Conservation (phyloP, 768 basidiomycete genomes). For the Pholiota microspora region DNA sequence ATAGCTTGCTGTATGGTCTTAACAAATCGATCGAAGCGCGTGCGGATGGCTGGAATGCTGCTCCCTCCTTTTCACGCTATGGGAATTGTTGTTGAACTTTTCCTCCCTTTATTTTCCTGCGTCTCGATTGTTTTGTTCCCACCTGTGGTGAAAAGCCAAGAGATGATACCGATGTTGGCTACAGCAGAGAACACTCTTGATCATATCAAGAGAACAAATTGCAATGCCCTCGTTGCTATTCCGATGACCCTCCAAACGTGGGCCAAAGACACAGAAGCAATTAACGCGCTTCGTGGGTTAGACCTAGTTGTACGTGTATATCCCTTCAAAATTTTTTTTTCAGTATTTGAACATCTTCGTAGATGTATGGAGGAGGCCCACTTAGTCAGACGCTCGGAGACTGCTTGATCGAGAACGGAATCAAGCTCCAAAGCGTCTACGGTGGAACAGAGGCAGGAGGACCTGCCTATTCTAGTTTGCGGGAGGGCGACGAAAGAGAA, state of each 20-base stretch:
- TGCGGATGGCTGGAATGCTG: constrained; percentile 18
- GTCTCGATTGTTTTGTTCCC: constrained; percentile 24
- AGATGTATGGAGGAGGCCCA: constrained; percentile 30
- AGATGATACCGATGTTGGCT: constrained; percentile 29
- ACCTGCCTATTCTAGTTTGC: constrained; percentile 9
- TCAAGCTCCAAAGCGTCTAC: constrained; percentile 21
- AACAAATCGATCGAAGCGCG: neutral
- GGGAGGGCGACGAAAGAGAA: constrained; percentile 19
- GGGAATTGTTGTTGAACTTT: constrained; percentile 24
- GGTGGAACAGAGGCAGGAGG: constrained; percentile 33
- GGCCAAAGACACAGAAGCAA: constrained; percentile 18
- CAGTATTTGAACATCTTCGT: no score
- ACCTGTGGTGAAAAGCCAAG: constrained; percentile 18
- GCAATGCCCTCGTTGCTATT: constrained; percentile 28
- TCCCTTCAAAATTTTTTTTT: no score
- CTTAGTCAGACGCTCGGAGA: constrained; percentile 31
- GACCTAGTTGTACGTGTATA: constrained; percentile 25
- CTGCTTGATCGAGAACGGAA: constrained; percentile 24
- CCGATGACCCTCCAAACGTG: constrained; percentile 36
- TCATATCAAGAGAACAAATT: constrained; percentile 24
- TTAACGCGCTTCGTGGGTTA: constrained; percentile 23
- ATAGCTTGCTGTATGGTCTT: neutral
- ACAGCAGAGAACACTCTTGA: constrained; percentile 25
- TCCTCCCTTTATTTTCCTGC: constrained; percentile 21
- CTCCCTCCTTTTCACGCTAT: constrained; percentile 32